Evolutionary conservation across 495 filamentous ascomycete species (phyloP), one percentile per base, ranked within the genome.

Genomic region (Penicillium simplicissimum): DNA sequence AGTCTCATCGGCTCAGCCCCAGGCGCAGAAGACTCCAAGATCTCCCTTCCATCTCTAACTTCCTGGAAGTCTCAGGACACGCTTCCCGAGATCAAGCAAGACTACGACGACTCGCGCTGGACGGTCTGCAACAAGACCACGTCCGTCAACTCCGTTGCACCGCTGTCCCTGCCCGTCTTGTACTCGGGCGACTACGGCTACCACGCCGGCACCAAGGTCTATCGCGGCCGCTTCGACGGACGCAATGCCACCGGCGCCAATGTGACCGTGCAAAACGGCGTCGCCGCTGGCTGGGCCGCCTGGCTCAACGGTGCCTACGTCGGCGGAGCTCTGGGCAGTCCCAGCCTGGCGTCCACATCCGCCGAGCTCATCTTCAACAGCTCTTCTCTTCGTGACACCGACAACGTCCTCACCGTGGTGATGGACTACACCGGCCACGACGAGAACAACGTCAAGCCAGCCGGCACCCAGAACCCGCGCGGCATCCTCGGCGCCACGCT

Each of bases 131-230:
- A 85, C 67, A 78, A 84, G 19, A 78, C 69, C 2, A 80, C 69
- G 10, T 82, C 85, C 0, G 82, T 84, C 57, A 90, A 90, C 67
- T 73, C 84, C 1, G 71, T 76, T 1, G 85, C 85, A 0, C 85
- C 87, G 1, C 79, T 78, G 4, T 84, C 82, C 2, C 81, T 90
- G 4, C 74, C 75, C 0, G 67, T 73, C 0, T 72, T 78, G 2
- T 90, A 87, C 64, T 78, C 80, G 0, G 82, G 80, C 35, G 90
- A 93, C 68, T 91, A 93, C 63, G 88, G 89, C n/a, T 93, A 84
- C 68, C 80, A 90, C 57, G 78, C 82, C 0, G 90, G 89, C 10
- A 79, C 78, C 7, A 76, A 88, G 6, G 61, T 93, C 35, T 93
- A 84, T 71, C 81, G 90, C 3, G 90, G 88, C n/a, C 81, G 84